Percentiles rank a stretch among this genome's conserved stretches.
phyloP scores from a whole-genome alignment of 257 asterid genomes.

The Perilla frutescens region DNA sequence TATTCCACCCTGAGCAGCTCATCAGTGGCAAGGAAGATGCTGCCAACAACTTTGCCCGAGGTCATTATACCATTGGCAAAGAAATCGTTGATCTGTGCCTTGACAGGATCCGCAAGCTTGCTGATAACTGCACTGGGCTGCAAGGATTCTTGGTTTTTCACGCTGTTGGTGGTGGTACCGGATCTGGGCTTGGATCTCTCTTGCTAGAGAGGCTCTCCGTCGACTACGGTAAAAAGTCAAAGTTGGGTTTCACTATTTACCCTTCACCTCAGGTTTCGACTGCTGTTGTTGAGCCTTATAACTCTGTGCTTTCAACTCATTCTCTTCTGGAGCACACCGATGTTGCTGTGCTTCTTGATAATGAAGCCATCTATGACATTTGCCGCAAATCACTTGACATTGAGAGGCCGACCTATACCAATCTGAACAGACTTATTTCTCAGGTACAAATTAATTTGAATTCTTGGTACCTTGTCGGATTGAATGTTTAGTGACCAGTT shows the following conservation, averaged over 20 bases:
- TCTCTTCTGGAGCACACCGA: conserved; percentile 95
- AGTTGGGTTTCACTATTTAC: conserved; percentile 87
- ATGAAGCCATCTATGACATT: conserved; percentile 90
- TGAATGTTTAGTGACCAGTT: background rate
- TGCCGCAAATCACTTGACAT: conserved; percentile 95
- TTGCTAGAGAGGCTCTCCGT: conserved; percentile 91
- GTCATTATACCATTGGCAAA: conserved; percentile 92
- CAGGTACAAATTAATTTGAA: conserved; percentile 52
- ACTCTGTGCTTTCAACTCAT: conserved; percentile 92
- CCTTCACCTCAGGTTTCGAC: conserved; percentile 98
- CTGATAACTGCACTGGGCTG: conserved; percentile 90
- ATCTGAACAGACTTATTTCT: conserved; percentile 89
- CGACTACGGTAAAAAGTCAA: conserved; percentile 87
- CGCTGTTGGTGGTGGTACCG: conserved; percentile 99
- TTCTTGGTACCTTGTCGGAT: too few relatives aligned
- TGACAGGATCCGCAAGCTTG: conserved; percentile 91
- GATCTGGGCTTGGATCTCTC: conserved; percentile 91
- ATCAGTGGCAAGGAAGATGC: conserved; percentile 96
- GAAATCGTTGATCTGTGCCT: conserved; percentile 91
- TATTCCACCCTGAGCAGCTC: conserved; percentile 94
- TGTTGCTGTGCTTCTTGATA: conserved; percentile 91
- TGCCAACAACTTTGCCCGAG: conserved; percentile 94
- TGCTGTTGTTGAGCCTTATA: conserved; percentile 96
- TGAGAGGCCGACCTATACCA: conserved; percentile 94
- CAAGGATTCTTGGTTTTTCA: conserved; percentile 95